Evolutionary conservation across 148 eudicot species (phyloP), one percentile per base, ranked within the genome.

Genomic region (Silene conica): DNA sequence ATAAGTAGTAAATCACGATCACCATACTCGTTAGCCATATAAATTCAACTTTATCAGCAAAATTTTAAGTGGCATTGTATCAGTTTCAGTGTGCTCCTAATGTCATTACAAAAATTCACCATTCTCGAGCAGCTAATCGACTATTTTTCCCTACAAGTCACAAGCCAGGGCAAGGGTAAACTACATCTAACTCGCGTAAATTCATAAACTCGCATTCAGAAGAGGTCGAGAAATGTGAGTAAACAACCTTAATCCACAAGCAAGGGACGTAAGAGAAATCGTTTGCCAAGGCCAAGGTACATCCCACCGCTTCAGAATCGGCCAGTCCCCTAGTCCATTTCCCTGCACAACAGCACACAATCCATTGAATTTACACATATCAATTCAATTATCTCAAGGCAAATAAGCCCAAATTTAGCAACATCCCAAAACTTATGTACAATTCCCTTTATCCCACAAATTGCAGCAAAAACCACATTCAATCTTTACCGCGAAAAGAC

Each of bases 271-370:
- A 67, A 95, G 82, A 38, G 94, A 87, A 77, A 92, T 80, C 7
- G 99, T 95, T 78, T 95, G 93, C 99, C 99, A 92, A 63, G 95
- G 89, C 99, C 99, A 95, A 45, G 99, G 99, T 68, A 95, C 97
- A 75, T 95, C 86, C 97, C 97, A 95, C 2, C 94, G 87, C 85
- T 81, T 82, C 67, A 95, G 78, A 26, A 95, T 87, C 20, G 84
- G 92, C 96, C 96, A 90, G 18, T 64, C 31, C 31, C 31, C 50
- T 48, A 71, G 3, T 46, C 66, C 78, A 75, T 63, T 57, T 64
- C 34, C 82, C 78, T 75, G 63, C 52, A 63, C 70, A 74, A 21
- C 16, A 58, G 18, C n/a, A 22, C 61, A 63, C 10, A 58, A 57
- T 0, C 13, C 38, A 46, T 6, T 14, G 2, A 22, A 6, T 31